Base-by-base conservation (phyloP, 2,329 filamentous ascomycete species). In the Didymella lethalis region DNA sequence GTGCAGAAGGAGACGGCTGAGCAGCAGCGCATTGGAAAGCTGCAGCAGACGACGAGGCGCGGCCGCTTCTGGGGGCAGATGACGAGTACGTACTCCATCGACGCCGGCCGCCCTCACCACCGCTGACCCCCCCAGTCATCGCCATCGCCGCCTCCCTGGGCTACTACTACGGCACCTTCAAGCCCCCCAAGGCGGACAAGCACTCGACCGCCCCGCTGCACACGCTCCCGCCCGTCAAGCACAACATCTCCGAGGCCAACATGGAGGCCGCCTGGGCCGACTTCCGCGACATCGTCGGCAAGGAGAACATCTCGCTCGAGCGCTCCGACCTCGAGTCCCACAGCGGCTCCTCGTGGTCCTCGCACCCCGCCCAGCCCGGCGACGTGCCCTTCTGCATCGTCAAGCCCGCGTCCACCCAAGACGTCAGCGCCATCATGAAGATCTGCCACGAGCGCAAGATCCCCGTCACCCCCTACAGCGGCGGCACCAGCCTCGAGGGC, bases 361-460 rank as follows among this genome's bases (percentile, higher is more conserved):
- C 86, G n/a, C 78, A 83, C 65, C 75, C 77, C 3, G 61, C 75
- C 2, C 64, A 72, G 16, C 77, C 79, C 0, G 71, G 73, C 51
- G 80, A 84, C 50, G 65, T 79, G 11, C 81, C 82, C 2, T 83
- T 83, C 61, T 78, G 92, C 74, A 83, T 97, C 50, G 84, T 96
- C 40, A 94, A 88, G 73, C 93, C 93, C 0, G 82, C 79, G 43
- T 87, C 84, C 34, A 97, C 93, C 0, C 89, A 93, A 64, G 89
- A 97, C 68, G 92, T 96, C 8, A 90, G 90, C n/a, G 82, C 84
- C 63, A 86, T 97, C 59, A 94, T 96, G 89, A 93, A 94, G 80
- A 80, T 97, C 55, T 97, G 93, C 80, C 91, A 96, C 75, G 78
- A 82, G 70, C 84, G 93, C 40, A 84, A 84, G 56, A 95, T 97